Evolutionary conservation across 345 rosid genomes (phyloP).

Genomic region (Heritiera fomes): DNA sequence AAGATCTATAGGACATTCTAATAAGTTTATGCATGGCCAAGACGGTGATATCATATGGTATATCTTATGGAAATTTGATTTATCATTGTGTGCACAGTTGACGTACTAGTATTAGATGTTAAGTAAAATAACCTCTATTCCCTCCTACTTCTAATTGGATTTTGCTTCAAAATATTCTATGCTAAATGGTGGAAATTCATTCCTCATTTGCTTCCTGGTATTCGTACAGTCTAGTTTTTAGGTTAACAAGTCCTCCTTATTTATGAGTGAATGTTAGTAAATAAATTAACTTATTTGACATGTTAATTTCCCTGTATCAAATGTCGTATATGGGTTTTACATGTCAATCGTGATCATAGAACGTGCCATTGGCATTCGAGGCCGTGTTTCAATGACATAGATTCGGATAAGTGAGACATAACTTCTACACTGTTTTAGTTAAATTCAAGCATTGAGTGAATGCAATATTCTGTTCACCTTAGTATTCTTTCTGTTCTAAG

Average conservation of each 20-base stretch:
- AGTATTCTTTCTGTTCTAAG: neutral
- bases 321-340: neutral
- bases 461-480: neutral
- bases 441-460: neutral
- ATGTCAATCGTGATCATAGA: neutral
- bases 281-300: neutral
- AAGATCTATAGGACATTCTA: neutral
- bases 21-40: neutral
- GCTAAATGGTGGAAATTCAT: neutral
- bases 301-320: neutral
- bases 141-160: neutral
- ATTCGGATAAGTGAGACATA: neutral
- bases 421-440: neutral
- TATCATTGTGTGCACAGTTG: neutral
- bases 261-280: neutral
- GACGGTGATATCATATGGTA: neutral
- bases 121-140: neutral
- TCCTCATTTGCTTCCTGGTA: constrained; percentile 1
- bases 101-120: neutral
- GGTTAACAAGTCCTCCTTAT: neutral
- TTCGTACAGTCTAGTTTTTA: neutral
- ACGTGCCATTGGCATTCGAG: neutral
- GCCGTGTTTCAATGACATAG: neutral
- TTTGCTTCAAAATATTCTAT: neutral
- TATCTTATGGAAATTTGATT: neutral